Base-by-base conservation (phyloP, 441 rosid species). In the Erysimum pusillum region DNA sequence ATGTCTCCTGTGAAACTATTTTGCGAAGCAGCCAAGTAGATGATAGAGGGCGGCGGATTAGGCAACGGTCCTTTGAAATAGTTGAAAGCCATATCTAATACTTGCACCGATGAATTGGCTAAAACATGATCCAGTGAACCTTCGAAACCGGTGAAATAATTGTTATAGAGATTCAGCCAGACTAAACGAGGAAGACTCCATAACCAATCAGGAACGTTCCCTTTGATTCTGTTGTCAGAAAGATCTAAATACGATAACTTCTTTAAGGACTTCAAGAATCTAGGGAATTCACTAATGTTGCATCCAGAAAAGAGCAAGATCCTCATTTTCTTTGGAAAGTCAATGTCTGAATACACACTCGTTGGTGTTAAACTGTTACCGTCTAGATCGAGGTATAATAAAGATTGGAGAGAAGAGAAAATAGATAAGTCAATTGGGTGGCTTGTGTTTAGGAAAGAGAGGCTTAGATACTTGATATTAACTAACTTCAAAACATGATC, bases 1-100 rank as follows among this genome's bases (percentile, higher is more conserved):
- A 84, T 79, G 3, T 44, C 48, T 7, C 88, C 85, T 4, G 73
- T 73, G 46, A 78, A 73, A 22, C 73, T 73, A 9, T 78, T 78
- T 68, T 73, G 63, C 54, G 61, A 57, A 4, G 63, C 67, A 15
- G 77, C 31, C 13, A 78, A 53, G 64, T 49, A 9, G 56, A 48
- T 42, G 38, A 70, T 57, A n/a, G 69, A 62, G 51, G 5, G 10
- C 31, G 76, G 76, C 38, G 59, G 69, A 60, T 36, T 25, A 17
- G 77, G 81, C 5, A 78, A 8, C 10, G 77, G 31, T 2, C 81
- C 81, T 38, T 58, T 38, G 22, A 65, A 74, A 53, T 46, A 54
- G 58, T 74, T 74, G 12, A 17, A 41, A 44, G 64, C 57, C 32
- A 74, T 20, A 18, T 62, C 53, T 54, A 73, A 12, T 20, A 73